Percentiles rank a stretch among this genome's conserved stretches.
Conservation (phyloP, 225 moss, liverwort and hornwort genomes). For the Antitrichia curtipendula region DNA sequence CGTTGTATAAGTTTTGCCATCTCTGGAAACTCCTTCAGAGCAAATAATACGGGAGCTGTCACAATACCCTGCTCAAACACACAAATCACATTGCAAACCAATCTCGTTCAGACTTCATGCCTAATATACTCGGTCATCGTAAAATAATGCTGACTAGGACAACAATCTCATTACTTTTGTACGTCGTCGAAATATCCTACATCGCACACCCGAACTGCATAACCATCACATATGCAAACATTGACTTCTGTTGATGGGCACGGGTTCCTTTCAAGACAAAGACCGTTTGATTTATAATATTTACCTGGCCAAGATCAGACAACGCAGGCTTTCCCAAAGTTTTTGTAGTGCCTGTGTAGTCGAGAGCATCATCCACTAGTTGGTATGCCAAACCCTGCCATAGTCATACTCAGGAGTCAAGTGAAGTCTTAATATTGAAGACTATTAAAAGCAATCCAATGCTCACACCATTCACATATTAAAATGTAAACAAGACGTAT, state of each 20-base stretch:
- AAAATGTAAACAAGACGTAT: neutral
- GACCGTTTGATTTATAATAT: neutral
- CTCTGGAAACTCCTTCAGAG: constrained; percentile 76
- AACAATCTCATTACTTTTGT: neutral
- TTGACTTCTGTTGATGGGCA: neutral
- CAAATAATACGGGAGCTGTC: constrained; percentile 90
- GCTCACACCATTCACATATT: neutral
- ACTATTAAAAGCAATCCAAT: neutral
- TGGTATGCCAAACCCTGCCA: constrained; percentile 93
- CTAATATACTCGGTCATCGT: neutral
- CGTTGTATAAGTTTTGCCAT: constrained; percentile 61
- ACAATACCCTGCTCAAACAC: constrained; percentile 65
- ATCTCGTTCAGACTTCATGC: neutral
- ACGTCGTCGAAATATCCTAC: neutral
- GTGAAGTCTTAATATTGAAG: neutral
- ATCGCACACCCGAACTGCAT: neutral
- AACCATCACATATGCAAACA: neutral
- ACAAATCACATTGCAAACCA: neutral
- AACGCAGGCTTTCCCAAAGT: constrained; percentile 87
- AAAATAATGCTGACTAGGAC: neutral
- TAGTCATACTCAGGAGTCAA: neutral
- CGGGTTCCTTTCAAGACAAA: neutral
- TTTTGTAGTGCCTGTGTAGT: constrained; percentile 78
- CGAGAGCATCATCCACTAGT: constrained; percentile 91
- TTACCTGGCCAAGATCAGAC: constrained; percentile 80